A percentile compares a stretch with the other conserved stretches of the same genome.
phyloP scores from a whole-genome alignment of 495 filamentous ascomycete species.

The Cairneyella variabilis region DNA sequence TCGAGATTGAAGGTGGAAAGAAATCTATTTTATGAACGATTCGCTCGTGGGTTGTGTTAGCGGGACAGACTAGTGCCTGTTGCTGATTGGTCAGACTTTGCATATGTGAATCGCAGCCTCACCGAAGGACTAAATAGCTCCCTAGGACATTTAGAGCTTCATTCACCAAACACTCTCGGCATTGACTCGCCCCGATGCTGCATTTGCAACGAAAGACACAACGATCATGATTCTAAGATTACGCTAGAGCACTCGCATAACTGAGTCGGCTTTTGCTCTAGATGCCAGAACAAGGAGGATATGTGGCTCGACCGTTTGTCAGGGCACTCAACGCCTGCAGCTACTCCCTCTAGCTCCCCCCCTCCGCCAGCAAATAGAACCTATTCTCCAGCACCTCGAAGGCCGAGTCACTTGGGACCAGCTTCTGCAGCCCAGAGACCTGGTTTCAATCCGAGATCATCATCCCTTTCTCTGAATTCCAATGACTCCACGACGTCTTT shows the following conservation, averaged over 20 bases:
- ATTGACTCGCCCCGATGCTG: slow-evolving; percentile 1
- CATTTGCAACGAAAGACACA: no score
- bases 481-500: slow-evolving; percentile 74
- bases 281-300: slow-evolving; percentile 17
- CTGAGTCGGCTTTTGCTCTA: not conserved
- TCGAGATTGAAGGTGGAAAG: slow-evolving; percentile 11
- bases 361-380: slow-evolving; percentile 55
- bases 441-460: slow-evolving; percentile 55
- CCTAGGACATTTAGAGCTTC: no score
- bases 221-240: slow-evolving; percentile 3
- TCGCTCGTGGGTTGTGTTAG: no score
- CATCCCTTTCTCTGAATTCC: slow-evolving; percentile 59
- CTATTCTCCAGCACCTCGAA: slow-evolving; percentile 65
- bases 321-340: slow-evolving; percentile 61
- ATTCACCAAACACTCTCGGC: not conserved
- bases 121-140: no score
- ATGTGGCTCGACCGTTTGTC: slow-evolving; percentile 92
- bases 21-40: slow-evolving; percentile 11
- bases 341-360: slow-evolving; percentile 57
- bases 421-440: slow-evolving; percentile 53
- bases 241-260: not conserved
- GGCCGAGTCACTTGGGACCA: slow-evolving; percentile 55
- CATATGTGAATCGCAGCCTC: no score
- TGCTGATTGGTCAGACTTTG: no score
- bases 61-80: no score